Evolutionary conservation across 2,329 filamentous ascomycete genomes (phyloP), one percentile per base, ranked within the genome.

Genomic region (Amylocarpus encephaloides): DNA sequence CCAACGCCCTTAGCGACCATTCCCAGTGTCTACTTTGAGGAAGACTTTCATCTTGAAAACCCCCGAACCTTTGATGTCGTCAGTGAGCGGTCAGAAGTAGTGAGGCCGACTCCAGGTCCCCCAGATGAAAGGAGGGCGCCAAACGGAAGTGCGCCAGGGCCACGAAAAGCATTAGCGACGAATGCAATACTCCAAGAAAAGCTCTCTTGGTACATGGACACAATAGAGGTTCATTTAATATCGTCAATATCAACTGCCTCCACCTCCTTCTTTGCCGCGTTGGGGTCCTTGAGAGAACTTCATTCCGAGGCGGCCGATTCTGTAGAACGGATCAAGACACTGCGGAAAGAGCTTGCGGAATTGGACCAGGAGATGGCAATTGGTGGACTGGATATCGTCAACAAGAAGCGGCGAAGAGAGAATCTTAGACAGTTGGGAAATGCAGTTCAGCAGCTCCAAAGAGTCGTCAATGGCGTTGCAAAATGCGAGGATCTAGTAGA

Each of bases 191-290:
- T 98, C 33, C 93, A 98, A 66, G 93, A 98, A 69, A 98, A 98
- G 69, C 74, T 98, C 11, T 97, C 93, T 0, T 98, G 93, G 93
- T 98, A 98, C 67, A 95, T 98, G 90, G 93, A 98, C 66, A 98
- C 93, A 0, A 90, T 98, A 18, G 93, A 98, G 66, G 89, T 98
- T 48, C 93, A 98, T 66, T 74, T 98, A 6, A 96, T 98, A 60
- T 89, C 88, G 30, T 95, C 91, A 0, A 98, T 98, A 55, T 97
- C 92, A 2, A 90, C 88, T 0, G 93, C 93, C 1, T 97, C 93
- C 0, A 90, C 89, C 0, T 95, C 92, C 0, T 98, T 98, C 68
- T 98, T 98, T 63, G 91, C 90, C 0, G 93, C 93, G 0, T 73
- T 98, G 1, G 92, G 93, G 0, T 95, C 91, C 0, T 73, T 98